These are phyloP conservation scores for Mortierella sp. DNA, from an alignment of 371 early-diverging fungal species.

Conservation along the genomic window DNA sequence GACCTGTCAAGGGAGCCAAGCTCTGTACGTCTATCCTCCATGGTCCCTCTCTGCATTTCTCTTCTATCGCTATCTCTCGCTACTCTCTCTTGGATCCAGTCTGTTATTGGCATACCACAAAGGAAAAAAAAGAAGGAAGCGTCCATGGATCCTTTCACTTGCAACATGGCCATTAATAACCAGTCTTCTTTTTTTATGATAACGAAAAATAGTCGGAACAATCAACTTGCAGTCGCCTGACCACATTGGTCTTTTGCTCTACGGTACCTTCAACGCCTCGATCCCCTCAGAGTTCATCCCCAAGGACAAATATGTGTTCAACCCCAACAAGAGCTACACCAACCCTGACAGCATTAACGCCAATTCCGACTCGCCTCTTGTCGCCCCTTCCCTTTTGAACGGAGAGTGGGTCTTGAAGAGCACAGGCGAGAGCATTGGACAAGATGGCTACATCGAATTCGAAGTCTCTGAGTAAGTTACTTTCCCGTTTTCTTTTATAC, in stretches of 20 bases:
- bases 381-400: constrained; percentile 60
- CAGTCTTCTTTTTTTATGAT: neutral
- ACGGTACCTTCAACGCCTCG: constrained; percentile 95
- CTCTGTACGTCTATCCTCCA: constrained; percentile 71
- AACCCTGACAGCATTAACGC: constrained; percentile 34
- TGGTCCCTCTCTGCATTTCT: neutral
- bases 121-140: neutral
- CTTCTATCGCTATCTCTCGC: neutral
- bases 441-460: constrained; percentile 71
- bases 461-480: constrained; percentile 71
- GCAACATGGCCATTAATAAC: neutral
- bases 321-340: constrained; percentile 44
- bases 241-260: constrained; percentile 93
- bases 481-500: neutral
- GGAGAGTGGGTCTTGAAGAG: constrained; percentile 72
- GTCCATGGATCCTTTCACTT: neutral
- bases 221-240: constrained; percentile 96
- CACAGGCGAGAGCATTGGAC: constrained; percentile 68
- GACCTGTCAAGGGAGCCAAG: constrained; percentile 78
- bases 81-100: neutral
- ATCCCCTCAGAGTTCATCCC: constrained; percentile 89
- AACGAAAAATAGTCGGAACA: constrained; percentile 83
- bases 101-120: neutral
- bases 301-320: constrained; percentile 76
- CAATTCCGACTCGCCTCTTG: constrained; percentile 34